These are phyloP conservation scores for Mucor racemosus DNA, from an alignment of 371 early-diverging fungal genomes.

Conservation along the genomic window DNA sequence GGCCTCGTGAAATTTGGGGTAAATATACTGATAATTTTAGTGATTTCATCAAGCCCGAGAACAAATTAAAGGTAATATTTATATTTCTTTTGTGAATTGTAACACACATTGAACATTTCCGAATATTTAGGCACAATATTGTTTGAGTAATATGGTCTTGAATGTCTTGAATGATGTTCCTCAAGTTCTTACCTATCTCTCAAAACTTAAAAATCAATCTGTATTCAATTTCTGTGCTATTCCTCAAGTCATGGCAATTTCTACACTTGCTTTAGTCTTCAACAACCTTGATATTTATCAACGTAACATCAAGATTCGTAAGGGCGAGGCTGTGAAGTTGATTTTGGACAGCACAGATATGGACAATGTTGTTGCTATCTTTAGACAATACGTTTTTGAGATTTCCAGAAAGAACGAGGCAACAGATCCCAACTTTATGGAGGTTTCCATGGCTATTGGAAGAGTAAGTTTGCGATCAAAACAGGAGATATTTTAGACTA, in stretches of 20 bases:
- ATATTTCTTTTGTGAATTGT: neutral
- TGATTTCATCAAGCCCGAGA: constrained; percentile 67
- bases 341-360: constrained; percentile 63
- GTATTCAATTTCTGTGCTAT: constrained; percentile 96
- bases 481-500: neutral
- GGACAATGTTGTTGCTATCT: constrained; percentile 67
- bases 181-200: constrained; percentile 86
- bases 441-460: constrained; percentile 66
- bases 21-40: constrained; percentile 64
- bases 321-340: constrained; percentile 88
- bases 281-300: constrained; percentile 83
- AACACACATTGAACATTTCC: neutral
- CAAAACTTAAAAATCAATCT: constrained; percentile 72
- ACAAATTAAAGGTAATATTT: constrained; percentile 55
- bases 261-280: constrained; percentile 87
- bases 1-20: constrained; percentile 94
- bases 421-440: constrained; percentile 71
- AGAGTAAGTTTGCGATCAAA: constrained; percentile 34
- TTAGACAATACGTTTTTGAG: constrained; percentile 66
- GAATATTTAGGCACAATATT: constrained; percentile 60
- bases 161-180: constrained; percentile 88
- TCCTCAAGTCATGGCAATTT: constrained; percentile 98
- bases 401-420: constrained; percentile 73
- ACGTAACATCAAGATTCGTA: constrained; percentile 91
- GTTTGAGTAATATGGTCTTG: constrained; percentile 85